A percentile compares a stretch with the other conserved stretches of the same genome.
phyloP scores from a whole-genome alignment of 306 rosid genomes.

The Sicyos baderoa region DNA sequence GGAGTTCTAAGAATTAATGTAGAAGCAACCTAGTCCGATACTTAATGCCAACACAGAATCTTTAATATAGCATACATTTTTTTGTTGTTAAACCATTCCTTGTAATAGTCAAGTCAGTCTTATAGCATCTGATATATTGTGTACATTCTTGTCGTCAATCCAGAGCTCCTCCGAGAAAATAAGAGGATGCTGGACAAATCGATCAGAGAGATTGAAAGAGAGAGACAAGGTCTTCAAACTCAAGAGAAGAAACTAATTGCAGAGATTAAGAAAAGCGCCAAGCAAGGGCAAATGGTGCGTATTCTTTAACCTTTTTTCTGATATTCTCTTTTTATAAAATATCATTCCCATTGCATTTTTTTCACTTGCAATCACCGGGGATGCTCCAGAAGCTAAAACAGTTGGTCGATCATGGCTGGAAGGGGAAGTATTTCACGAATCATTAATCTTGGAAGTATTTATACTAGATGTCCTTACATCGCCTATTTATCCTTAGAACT shows the following conservation, averaged over 20 bases:
- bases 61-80: neutral
- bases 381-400: neutral
- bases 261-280: slow-evolving; percentile 97
- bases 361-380: neutral
- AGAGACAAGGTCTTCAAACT: slow-evolving; percentile 73
- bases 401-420: neutral
- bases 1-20: neutral
- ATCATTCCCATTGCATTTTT: neutral
- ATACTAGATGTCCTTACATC: neutral
- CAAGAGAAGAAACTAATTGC: slow-evolving; percentile 87
- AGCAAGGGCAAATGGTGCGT: slow-evolving; percentile 96
- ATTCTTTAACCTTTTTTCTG: neutral
- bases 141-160: slow-evolving; percentile 24
- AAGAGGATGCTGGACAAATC: slow-evolving; percentile 98
- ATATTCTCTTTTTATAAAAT: neutral
- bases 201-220: slow-evolving; percentile 92
- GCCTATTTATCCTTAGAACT: no score
- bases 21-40: neutral
- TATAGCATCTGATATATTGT: slow-evolving; percentile 8
- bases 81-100: neutral
- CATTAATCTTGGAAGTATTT: neutral
- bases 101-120: neutral
- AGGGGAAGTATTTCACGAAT: neutral
- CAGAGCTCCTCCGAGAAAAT: slow-evolving; percentile 96
- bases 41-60: neutral